Evolutionary conservation across 257 asterid species (phyloP), one percentile per base, ranked within the genome.

Genomic region (Solanum phureja): DNA sequence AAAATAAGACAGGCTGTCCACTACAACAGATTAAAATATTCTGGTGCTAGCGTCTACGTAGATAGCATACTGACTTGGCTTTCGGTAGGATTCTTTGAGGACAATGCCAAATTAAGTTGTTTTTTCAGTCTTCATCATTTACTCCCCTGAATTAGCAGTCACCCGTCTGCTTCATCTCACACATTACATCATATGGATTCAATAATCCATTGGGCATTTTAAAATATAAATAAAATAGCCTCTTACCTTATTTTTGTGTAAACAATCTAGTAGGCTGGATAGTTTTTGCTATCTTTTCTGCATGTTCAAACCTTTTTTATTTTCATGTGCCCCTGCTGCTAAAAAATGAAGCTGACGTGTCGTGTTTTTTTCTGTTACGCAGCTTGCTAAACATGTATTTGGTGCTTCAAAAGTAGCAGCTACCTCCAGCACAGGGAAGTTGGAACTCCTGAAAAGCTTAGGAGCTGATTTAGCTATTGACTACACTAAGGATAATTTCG

Each of bases 401-500:
- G 98, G 98, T 13, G 98, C 98, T 84, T 97, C 99, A 18, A 94
- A 92, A 90, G 92, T 94, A 5, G 99, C 98, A 68, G 97, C 98
- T 35, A 95, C 98, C 10, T 75, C 98, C 24, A 95, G 98, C 94
- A 93, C 98, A 0, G 90, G 91, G 5, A 95, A 97, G 82, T 38
- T 92, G 92, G 96, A 94, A 4, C 82, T 95, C 76, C 62, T 97
- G 49, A 95, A 91, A 89, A 95, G 96, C 92, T 91, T 96, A 86
- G 98, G 98, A 75, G 96, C 91, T 40, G 98, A 97, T 90, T 87
- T 94, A 85, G 95, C 94, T 12, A 95, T 97, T 35, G 99, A 97
- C 91, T 97, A 97, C 92, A 97, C 98, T 5, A 95, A 93, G 92
- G 93, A 95, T 86, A 92, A 94, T 88, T 94, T 94, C 8, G 95